These are phyloP conservation scores for Echites panduratus DNA, from an alignment of 257 asterid genomes.

Conservation along the genomic window DNA sequence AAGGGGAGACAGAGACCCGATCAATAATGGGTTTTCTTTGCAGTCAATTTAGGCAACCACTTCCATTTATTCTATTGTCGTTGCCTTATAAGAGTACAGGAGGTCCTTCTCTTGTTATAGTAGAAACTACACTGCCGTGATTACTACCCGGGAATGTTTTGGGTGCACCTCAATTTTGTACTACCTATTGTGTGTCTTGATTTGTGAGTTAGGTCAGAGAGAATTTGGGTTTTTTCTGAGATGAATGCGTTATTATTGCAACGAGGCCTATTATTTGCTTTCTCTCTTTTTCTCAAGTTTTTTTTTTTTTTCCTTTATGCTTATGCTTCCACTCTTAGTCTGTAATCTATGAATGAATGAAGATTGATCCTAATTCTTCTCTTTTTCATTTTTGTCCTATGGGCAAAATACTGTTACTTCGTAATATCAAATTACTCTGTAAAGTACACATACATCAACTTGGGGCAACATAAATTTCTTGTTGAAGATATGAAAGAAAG, in stretches of 20 bases:
- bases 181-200: constrained; percentile 20
- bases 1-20: background rate
- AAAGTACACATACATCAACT: background rate
- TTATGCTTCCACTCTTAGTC: background rate
- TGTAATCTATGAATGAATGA: background rate
- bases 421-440: background rate
- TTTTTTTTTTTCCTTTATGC: background rate
- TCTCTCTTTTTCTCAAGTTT: background rate
- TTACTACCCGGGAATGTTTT: constrained; percentile 28
- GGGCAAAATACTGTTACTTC: background rate
- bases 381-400: background rate
- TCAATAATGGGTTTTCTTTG: background rate
- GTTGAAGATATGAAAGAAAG: background rate
- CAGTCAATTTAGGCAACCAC: too few species aligned
- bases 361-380: background rate
- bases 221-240: constrained; percentile 9
- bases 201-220: constrained; percentile 26
- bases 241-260: constrained; percentile 10
- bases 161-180: constrained; percentile 25
- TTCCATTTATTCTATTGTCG: too few species aligned
- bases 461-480: background rate
- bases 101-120: too few species aligned
- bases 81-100: too few species aligned
- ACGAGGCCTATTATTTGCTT: background rate
- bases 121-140: constrained; percentile 36